phyloP scores from a whole-genome alignment of 371 early-diverging fungal species.

The Syncephalastrum sp. region DNA sequence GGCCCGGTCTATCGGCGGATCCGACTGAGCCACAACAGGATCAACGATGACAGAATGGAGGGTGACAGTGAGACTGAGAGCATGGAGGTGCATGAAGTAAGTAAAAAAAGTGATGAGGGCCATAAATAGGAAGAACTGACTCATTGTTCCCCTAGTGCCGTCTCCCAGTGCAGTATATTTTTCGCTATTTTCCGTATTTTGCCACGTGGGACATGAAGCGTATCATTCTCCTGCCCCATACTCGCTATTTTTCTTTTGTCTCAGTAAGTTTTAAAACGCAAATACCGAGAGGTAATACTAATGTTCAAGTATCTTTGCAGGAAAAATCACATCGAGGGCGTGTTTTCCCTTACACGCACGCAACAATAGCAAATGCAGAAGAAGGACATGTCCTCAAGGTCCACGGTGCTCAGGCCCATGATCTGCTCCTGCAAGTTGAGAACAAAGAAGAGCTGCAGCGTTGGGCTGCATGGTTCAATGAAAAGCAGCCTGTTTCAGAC shows the following conservation, averaged over 20 bases:
- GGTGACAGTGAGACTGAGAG: too few species aligned
- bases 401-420: conserved; percentile 33
- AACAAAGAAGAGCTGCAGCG: conserved; percentile 38
- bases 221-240: conserved; percentile 50
- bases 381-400: conserved; percentile 47
- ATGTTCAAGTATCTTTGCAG: conserved; percentile 13
- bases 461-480: conserved; percentile 48
- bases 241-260: conserved; percentile 53
- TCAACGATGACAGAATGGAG: too few species aligned
- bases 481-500: too few species aligned
- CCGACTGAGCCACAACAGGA: too few species aligned
- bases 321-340: conserved; percentile 36
- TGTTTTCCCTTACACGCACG: conserved; percentile 44
- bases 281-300: background rate
- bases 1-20: too few species aligned
- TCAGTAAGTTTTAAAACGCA: conserved; percentile 26
- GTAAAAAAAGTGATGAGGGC: too few species aligned
- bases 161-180: conserved; percentile 46
- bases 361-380: conserved; percentile 27
- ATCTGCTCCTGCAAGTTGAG: conserved; percentile 51
- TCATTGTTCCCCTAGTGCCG: conserved; percentile 15
- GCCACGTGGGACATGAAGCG: conserved; percentile 60
- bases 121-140: background rate
- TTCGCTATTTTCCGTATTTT: conserved; percentile 47
- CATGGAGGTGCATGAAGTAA: conserved; percentile 51